A percentile compares a stretch with the other conserved stretches of the same genome.
These are phyloP conservation scores for Paspalum notatum DNA, from an alignment of 176 grass and related monocot species.

Conservation along the genomic window DNA sequence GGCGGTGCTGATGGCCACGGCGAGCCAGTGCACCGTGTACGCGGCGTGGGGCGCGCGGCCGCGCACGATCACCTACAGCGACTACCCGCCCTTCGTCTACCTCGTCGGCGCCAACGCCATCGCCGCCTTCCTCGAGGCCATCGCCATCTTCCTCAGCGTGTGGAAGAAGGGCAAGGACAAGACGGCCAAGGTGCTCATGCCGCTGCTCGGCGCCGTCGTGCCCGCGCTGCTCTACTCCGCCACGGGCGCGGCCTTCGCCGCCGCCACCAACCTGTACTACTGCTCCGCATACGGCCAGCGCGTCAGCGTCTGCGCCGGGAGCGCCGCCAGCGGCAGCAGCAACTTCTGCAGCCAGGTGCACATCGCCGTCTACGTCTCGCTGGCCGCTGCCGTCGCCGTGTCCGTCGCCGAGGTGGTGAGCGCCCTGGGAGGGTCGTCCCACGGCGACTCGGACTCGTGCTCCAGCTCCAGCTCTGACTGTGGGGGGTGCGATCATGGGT, in stretches of 20 bases:
- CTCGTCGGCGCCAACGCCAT: not conserved
- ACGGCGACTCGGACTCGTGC: not conserved
- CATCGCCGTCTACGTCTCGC: constrained; percentile 36
- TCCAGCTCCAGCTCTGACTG: constrained; percentile 35
- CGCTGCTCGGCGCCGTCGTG: constrained; percentile 32
- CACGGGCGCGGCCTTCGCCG: constrained; percentile 39
- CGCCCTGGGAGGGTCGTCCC: not conserved
- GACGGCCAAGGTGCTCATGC: constrained; percentile 12
- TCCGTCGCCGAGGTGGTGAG: constrained; percentile 27
- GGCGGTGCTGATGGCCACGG: constrained; percentile 46
- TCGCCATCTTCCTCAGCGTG: constrained; percentile 45
- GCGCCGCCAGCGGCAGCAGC: not conserved
- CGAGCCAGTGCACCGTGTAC: constrained; percentile 47
- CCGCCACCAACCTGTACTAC: constrained; percentile 24
- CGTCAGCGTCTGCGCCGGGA: constrained; percentile 34
- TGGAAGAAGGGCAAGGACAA: constrained; percentile 43
- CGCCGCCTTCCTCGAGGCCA: constrained; percentile 33
- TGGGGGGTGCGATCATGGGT: constrained; percentile 24
- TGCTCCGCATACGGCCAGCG: constrained; percentile 36
- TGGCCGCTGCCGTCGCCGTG: constrained; percentile 15
- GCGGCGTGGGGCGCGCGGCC: constrained; percentile 6
- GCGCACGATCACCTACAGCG: constrained; percentile 47
- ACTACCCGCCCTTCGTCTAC: constrained; percentile 40
- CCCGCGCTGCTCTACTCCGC: constrained; percentile 53
- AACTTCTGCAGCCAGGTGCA: constrained; percentile 57